Evolutionary conservation across 2,329 filamentous ascomycete genomes (phyloP).

Genomic region (Aspergillus cejpii): DNA sequence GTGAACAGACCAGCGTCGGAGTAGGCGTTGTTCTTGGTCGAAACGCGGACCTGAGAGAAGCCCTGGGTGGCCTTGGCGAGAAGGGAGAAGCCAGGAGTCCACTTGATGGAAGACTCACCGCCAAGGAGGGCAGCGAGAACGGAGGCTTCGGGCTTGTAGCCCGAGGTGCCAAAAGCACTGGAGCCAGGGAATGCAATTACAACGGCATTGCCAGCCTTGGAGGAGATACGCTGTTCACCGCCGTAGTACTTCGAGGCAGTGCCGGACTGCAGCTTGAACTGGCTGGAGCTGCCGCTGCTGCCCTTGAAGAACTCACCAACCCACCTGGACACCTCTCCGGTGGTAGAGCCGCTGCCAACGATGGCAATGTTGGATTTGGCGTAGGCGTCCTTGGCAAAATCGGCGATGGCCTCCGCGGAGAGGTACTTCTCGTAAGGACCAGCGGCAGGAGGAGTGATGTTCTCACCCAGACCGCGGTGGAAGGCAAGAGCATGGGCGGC

Average conservation of each 20-base stretch:
- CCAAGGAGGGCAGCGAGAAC: constrained; percentile 86
- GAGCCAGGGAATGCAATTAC: constrained; percentile 91
- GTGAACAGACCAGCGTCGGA: constrained; percentile 89
- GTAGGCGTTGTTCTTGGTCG: constrained; percentile 75
- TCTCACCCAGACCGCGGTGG: constrained; percentile 82
- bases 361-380: constrained; percentile 85
- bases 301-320: constrained; percentile 84
- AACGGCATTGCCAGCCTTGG: constrained; percentile 69
- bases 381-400: constrained; percentile 73
- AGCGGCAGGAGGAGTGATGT: constrained; percentile 65
- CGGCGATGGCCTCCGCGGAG: constrained; percentile 64
- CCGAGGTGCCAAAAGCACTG: constrained; percentile 60
- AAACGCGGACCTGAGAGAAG: constrained; percentile 59
- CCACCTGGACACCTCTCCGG: constrained; percentile 76
- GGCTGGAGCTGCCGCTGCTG: constrained; percentile 43
- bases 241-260: constrained; percentile 79
- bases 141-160: constrained; percentile 81
- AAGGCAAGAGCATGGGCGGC: constrained; percentile 81
- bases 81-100: constrained; percentile 86
- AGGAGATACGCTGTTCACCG: constrained; percentile 84
- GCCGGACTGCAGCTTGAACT: constrained; percentile 51
- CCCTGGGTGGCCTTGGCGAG: constrained; percentile 70
- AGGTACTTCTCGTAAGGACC: constrained; percentile 74
- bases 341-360: constrained; percentile 78
- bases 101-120: constrained; percentile 88